Base-by-base conservation (phyloP, 2,329 filamentous ascomycete genomes). In the Aspergillus sp. region DNA sequence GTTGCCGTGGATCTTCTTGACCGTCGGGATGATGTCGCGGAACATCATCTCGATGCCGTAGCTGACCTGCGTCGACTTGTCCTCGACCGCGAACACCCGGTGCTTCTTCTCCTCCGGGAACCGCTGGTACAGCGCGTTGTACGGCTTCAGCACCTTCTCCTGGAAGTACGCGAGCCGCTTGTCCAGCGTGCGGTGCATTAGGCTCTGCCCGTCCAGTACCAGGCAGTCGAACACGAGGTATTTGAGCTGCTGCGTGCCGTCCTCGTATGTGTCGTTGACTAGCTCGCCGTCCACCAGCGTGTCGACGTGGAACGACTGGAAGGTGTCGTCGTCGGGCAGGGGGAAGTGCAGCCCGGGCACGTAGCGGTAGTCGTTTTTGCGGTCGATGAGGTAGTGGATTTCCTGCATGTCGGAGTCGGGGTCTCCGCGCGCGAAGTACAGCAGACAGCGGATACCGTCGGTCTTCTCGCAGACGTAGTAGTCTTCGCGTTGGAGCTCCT, bases 391-490 rank as follows among this genome's bases (percentile, higher is more conserved):
- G 76, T 96, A 96, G 67, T 94, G 89, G 20, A 86, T 82, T 68
- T 95, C 90, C 5, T 76, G 69, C 40, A 85, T 80, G 20, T 78
- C 76, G 66, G 87, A 86, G 7, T 77, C 71, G 17, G 68, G 66
- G 35, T 76, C 73, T 5, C 71, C 72, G 50, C 69, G 67, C 47
- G 89, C 90, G 59, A 94, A 85, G 77, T 95, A 97, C 59, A 99
- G 83, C n/a, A 99, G 82, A 71, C 95, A 96, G 58, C 94, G 86
- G 58, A 97, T 90, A 50, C 94, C 94, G 68, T 99, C 94, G 1
- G 93, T 96, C 77, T 99, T 99, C 74, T 99, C 94, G 78, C 93
- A 96, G 59, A 99, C 88, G 69, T 92, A 99, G 77, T 97, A 99
- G 73, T 97, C 94, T 66, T 88, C 80, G 53, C 81, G 80, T 56